phyloP scores from a whole-genome alignment of 2,329 filamentous ascomycete genomes.

The Nothomitra cinnamomea region DNA sequence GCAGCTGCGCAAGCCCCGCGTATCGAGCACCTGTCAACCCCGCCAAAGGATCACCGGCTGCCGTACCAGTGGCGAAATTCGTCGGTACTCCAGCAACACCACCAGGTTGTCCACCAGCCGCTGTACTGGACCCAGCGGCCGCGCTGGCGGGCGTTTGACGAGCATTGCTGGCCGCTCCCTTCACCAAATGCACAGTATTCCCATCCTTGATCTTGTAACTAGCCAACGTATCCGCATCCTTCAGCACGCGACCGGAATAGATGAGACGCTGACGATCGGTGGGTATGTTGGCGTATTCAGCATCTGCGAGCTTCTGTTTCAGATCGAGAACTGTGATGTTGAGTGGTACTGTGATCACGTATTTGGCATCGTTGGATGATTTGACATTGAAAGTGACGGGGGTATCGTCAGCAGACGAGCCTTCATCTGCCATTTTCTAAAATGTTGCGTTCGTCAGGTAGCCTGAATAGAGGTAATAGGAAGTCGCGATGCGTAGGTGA shows the following conservation, averaged over 20 bases:
- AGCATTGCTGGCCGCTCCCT: slow-evolving; percentile 80
- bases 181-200: slow-evolving; percentile 92
- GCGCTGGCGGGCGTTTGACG: slow-evolving; percentile 38
- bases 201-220: slow-evolving; percentile 91
- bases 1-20: slow-evolving; percentile 79
- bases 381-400: slow-evolving; percentile 95
- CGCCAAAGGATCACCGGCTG: slow-evolving; percentile 73
- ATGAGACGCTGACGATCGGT: slow-evolving; percentile 84
- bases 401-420: slow-evolving; percentile 43
- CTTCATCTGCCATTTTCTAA: slow-evolving; percentile 44
- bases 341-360: slow-evolving; percentile 62
- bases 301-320: slow-evolving; percentile 69
- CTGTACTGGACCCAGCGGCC: slow-evolving; percentile 20
- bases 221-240: slow-evolving; percentile 73
- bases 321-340: slow-evolving; percentile 67
- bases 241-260: slow-evolving; percentile 92
- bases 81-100: slow-evolving; percentile 46
- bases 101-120: slow-evolving; percentile 24
- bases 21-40: slow-evolving; percentile 85
- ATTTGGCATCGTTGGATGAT: slow-evolving; percentile 79
- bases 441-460: neutral
- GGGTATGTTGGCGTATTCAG: slow-evolving; percentile 74
- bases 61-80: slow-evolving; percentile 66
- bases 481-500: neutral
- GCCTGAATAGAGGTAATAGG: no score